Conservation (phyloP, 2,329 filamentous ascomycete genomes). For the Microcyclospora tardicrescens region DNA sequence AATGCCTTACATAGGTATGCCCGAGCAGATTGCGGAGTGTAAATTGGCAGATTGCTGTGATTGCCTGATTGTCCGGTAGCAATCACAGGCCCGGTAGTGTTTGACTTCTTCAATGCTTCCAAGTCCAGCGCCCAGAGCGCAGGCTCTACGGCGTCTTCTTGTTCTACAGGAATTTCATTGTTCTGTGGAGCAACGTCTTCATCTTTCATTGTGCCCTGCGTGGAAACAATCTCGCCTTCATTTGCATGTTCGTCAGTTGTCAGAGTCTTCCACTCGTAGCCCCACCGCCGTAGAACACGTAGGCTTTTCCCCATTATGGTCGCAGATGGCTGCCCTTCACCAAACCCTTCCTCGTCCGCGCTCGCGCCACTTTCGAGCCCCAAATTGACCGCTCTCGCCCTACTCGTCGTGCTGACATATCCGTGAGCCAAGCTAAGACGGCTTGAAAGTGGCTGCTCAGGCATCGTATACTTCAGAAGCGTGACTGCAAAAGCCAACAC, state of each 20-base stretch:
- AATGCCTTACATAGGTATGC: conserved; percentile 49
- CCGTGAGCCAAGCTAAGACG: conserved; percentile 71
- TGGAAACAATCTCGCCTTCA: conserved; percentile 15
- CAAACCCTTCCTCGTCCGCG: conserved; percentile 59
- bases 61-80: conserved; percentile 13
- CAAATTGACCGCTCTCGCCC: conserved; percentile 60
- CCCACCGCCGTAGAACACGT: conserved; percentile 62
- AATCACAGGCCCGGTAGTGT: conserved; percentile 17
- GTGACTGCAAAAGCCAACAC: conserved; percentile 69
- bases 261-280: conserved; percentile 47
- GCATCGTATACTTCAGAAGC: conserved; percentile 67
- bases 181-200: conserved; percentile 5
- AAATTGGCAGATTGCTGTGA: conserved; percentile 50
- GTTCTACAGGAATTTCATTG: conserved; percentile 4
- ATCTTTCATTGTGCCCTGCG: conserved; percentile 3
- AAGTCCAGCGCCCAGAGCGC: conserved; percentile 48
- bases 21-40: conserved; percentile 57
- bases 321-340: conserved; percentile 61
- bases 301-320: conserved; percentile 62
- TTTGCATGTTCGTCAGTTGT: conserved; percentile 1
- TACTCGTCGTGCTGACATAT: conserved; percentile 68
- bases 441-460: conserved; percentile 73
- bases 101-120: conserved; percentile 40
- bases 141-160: conserved; percentile 24
- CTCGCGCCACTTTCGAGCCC: conserved; percentile 54